A percentile compares a stretch with the other conserved stretches of the same genome.
Evolutionary conservation across 108 stramenopile species (phyloP).

Genomic region (Nitzschia sp.): DNA sequence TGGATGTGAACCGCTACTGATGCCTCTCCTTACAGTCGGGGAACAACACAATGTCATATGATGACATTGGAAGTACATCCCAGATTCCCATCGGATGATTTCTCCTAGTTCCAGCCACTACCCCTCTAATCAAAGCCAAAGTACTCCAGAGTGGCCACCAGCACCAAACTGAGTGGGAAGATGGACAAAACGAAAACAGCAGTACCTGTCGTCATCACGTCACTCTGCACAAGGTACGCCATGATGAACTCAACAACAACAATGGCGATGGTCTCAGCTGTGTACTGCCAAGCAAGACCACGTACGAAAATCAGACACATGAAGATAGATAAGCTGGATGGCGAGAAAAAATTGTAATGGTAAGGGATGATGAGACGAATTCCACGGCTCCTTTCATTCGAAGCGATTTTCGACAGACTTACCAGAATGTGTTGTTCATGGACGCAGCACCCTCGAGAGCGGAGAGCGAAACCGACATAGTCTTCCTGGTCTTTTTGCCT

Average conservation of each 20-base stretch:
- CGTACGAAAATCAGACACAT: slow-evolving; percentile 92
- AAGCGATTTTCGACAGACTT: no score
- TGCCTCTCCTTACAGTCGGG: no score
- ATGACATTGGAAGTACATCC: no score
- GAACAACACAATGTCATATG: no score
- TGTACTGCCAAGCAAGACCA: slow-evolving; percentile 94
- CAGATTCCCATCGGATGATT: no score
- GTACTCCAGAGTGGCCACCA: slow-evolving; percentile 81
- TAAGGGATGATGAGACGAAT: no score
- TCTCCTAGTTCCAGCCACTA: no score
- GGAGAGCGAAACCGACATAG: slow-evolving; percentile 90
- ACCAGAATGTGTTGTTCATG: slow-evolving; percentile 97
- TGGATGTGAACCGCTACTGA: no score
- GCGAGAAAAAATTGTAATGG: no score
- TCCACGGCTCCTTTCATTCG: no score
- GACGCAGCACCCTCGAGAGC: slow-evolving; percentile 94
- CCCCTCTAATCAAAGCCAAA: slow-evolving; percentile 77
- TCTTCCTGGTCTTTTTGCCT: slow-evolving; percentile 90
- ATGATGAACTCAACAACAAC: slow-evolving; percentile 88
- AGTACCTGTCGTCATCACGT: slow-evolving; percentile 41
- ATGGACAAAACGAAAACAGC: slow-evolving; percentile 61
- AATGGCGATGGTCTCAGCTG: slow-evolving; percentile 94
- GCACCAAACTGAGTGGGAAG: slow-evolving; percentile 83
- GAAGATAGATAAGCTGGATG: slow-evolving; percentile 83
- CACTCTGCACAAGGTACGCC: slow-evolving; percentile 47